Percentiles rank a stretch among this genome's conserved stretches.
Conservation (phyloP, 140 eudicot genomes). For the Stevia rebaudiana region DNA sequence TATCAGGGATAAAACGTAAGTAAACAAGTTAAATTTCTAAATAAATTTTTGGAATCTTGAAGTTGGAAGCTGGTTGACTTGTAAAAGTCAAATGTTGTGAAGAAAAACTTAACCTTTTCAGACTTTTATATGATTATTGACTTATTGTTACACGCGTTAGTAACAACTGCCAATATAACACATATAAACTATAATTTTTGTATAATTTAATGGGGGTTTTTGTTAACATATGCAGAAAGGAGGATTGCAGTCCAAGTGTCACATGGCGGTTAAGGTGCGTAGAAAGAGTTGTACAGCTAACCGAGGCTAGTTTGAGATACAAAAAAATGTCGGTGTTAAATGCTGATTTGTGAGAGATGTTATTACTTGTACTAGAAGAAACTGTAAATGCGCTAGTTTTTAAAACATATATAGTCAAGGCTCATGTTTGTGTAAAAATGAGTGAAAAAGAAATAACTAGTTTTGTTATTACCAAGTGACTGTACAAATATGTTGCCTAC, state of each 20-base stretch:
- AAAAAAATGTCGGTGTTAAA: slow-evolving; percentile 18
- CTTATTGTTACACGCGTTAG: no score
- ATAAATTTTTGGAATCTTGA: background rate
- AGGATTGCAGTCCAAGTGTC: slow-evolving; percentile 65
- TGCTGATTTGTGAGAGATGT: slow-evolving; percentile 38
- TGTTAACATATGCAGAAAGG: slow-evolving; percentile 49
- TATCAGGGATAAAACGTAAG: background rate
- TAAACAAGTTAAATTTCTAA: background rate
- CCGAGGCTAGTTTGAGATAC: slow-evolving; percentile 79
- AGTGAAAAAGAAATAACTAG: slow-evolving; percentile 27
- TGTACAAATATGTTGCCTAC: slow-evolving; percentile 60
- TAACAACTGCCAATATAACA: no score
- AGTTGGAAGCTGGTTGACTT: background rate
- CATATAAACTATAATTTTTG: no score
- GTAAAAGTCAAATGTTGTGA: background rate
- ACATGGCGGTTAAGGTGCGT: slow-evolving; percentile 42
- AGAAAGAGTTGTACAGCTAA: slow-evolving; percentile 82
- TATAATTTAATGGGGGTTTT: background rate
- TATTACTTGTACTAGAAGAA: slow-evolving; percentile 53
- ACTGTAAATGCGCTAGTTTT: slow-evolving; percentile 79
- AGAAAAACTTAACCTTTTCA: background rate
- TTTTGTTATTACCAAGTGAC: slow-evolving; percentile 42
- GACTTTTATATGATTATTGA: background rate
- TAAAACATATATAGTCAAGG: slow-evolving; percentile 46
- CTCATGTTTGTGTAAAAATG: slow-evolving; percentile 41